phyloP scores from a whole-genome alignment of 179 eudicot genomes.

The Sideroxylon spinosum region DNA sequence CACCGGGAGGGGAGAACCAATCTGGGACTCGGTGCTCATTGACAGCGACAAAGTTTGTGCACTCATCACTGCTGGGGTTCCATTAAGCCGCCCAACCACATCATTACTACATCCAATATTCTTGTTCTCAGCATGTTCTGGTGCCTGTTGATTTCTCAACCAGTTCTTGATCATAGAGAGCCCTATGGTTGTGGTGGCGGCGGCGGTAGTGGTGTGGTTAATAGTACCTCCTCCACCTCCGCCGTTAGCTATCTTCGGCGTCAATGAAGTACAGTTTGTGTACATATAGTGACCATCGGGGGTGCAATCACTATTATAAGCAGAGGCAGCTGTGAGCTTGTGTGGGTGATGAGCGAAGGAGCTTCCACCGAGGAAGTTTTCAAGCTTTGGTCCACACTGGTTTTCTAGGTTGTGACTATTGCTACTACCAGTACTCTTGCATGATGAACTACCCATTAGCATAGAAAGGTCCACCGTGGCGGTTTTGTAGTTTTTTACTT shows the following conservation, averaged over 20 bases:
- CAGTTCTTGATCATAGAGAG: conserved; percentile 84
- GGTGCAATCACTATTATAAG: too few species aligned
- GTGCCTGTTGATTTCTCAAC: conserved; percentile 59
- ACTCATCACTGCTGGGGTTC: conserved; percentile 7
- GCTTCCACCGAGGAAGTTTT: conserved; percentile 51
- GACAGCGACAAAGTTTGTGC: conserved; percentile 60
- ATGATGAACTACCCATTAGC: conserved; percentile 37
- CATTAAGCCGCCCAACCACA: conserved; percentile 1
- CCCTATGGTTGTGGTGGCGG: conserved; percentile 28
- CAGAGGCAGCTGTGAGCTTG: neutral
- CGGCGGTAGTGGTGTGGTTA: conserved; percentile 10
- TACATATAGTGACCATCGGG: conserved; percentile 28
- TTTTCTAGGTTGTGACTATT: conserved; percentile 24
- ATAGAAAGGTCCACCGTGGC: conserved; percentile 33
- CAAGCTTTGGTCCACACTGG: conserved; percentile 58
- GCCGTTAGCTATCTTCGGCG: neutral
- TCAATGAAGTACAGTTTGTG: conserved; percentile 13
- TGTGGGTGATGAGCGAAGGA: conserved; percentile 26
- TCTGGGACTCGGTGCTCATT: conserved; percentile 54
- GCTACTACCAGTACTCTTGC: neutral
- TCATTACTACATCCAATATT: conserved; percentile 13
- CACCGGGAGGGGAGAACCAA: conserved; percentile 34
- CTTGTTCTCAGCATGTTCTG: conserved; percentile 20
- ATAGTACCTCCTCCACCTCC: neutral
- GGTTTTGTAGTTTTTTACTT: conserved; percentile 18